Base-by-base conservation (phyloP, 2,329 filamentous ascomycete genomes). In the Diaporthe vexans region DNA sequence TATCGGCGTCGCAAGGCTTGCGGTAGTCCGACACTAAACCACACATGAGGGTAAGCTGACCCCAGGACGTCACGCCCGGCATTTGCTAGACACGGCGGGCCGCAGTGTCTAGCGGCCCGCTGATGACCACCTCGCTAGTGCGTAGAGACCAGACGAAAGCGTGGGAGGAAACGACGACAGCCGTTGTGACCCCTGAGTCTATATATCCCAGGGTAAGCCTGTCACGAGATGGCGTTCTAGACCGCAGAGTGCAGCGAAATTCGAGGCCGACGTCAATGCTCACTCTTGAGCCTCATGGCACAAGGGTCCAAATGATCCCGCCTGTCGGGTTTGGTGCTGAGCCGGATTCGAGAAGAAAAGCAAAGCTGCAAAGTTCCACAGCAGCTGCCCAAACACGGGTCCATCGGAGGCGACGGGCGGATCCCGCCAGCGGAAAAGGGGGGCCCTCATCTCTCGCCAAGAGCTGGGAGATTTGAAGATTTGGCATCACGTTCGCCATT, bases 401-500 rank as follows among this genome's bases (percentile, higher is more conserved):
- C 26, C 26, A 9, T 24, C 19, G 29, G 29, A 9, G 61, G 46
- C 9, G n/a, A 46, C 63, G 63, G 63, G 46, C n/a, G 46, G 46
- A 40, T 37, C 63, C 63, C 63, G 63, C 63, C 46, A 52, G 46
- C 63, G 63, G 46, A 67, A 67, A 37, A 21, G 26, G 59, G 24
- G 26, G 24, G 15, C 21, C 52, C 3, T 33, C 17, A 19, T 26
- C n/a, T 11, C 1, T n/a, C 29, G 63, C 63, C 63, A 67, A 67
- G 63, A 21, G 63, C 46, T 52, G 63, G 61, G 61, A 52, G 29
- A 52, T 67, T 67, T 52, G 63, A 29, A 52, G 29, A 52, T 67
- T 67, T 52, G 63, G 46, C 63, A 67, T 67, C 29, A n/a, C 37
- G 46, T 67, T 67, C 13, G n/a, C 63, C 46, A 21, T 67, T 67